Conservation (phyloP, 768 basidiomycete species). For the Chiua virens region DNA sequence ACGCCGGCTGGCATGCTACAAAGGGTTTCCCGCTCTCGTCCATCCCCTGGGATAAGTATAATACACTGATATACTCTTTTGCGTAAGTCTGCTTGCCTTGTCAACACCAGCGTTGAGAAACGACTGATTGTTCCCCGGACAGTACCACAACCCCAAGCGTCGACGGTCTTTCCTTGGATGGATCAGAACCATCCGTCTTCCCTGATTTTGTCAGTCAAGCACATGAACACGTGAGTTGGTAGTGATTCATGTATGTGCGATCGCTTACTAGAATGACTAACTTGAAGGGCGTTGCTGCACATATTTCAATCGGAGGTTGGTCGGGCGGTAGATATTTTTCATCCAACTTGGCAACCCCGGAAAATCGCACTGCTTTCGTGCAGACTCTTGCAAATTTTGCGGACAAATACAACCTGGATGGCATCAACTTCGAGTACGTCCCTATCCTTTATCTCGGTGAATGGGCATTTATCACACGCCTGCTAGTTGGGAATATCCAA, state of each 20-base stretch:
- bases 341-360: slow-evolving; percentile 51
- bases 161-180: slow-evolving; percentile 31
- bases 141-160: slow-evolving; percentile 38
- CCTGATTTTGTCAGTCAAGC: slow-evolving; percentile 56
- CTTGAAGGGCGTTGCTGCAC: slow-evolving; percentile 52
- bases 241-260: background rate
- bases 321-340: slow-evolving; percentile 65
- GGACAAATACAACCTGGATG: slow-evolving; percentile 51
- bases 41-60: slow-evolving; percentile 73
- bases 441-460: background rate
- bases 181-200: slow-evolving; percentile 49
- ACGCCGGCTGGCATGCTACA: slow-evolving; percentile 62
- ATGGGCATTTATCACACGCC: slow-evolving; percentile 11
- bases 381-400: slow-evolving; percentile 53
- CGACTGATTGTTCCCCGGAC: background rate
- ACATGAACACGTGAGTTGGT: slow-evolving; percentile 33
- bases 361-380: slow-evolving; percentile 64
- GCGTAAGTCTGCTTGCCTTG: slow-evolving; percentile 39
- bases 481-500: slow-evolving; percentile 85
- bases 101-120: background rate
- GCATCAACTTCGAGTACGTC: slow-evolving; percentile 42
- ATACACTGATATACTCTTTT: slow-evolving; percentile 67
- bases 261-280: background rate
- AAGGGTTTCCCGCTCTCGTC: slow-evolving; percentile 50
- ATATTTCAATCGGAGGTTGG: slow-evolving; percentile 72